Percentiles rank a stretch among this genome's conserved stretches.
These are phyloP conservation scores for Pseudocercospora vitis DNA, from an alignment of 2,329 filamentous ascomycete genomes.

Conservation along the genomic window DNA sequence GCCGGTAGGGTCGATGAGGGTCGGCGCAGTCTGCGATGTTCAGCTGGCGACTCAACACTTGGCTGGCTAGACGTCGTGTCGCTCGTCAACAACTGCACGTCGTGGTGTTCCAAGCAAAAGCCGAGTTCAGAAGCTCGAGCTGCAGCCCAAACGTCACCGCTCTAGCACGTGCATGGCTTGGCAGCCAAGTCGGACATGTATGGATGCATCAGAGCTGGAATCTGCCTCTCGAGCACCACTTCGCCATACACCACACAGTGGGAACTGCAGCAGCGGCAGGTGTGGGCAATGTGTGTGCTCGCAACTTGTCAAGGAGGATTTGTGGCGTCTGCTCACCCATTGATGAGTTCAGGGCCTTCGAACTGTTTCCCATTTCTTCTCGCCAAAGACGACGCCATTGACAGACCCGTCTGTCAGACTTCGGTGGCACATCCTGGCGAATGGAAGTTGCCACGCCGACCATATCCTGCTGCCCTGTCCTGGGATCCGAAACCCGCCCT, in stretches of 20 bases:
- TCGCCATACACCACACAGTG: not conserved
- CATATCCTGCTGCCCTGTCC: not conserved
- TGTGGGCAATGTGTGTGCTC: not conserved
- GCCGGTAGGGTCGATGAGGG: not conserved
- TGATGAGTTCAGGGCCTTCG: not conserved
- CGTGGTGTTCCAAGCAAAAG: not conserved
- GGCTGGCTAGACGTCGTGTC: not conserved
- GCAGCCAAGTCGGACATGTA: not conserved
- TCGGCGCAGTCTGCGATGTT: not conserved
- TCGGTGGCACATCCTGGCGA: not conserved
- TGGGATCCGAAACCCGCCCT: not conserved
- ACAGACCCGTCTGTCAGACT: not conserved
- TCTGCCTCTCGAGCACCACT: not conserved
- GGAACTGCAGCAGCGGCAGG: not conserved
- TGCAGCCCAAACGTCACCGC: not conserved
- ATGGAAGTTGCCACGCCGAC: not conserved
- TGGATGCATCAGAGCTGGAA: no score
- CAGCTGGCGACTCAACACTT: not conserved
- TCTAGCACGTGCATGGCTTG: not conserved
- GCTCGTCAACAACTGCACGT: not conserved
- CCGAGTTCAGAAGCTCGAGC: not conserved
- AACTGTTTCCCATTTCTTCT: not conserved
- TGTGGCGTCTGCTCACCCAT: not conserved
- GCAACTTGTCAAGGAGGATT: not conserved
- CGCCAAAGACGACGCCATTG: no score